Evolutionary conservation across 495 filamentous ascomycete species (phyloP).

Genomic region (Talaromyces proteolyticus): DNA sequence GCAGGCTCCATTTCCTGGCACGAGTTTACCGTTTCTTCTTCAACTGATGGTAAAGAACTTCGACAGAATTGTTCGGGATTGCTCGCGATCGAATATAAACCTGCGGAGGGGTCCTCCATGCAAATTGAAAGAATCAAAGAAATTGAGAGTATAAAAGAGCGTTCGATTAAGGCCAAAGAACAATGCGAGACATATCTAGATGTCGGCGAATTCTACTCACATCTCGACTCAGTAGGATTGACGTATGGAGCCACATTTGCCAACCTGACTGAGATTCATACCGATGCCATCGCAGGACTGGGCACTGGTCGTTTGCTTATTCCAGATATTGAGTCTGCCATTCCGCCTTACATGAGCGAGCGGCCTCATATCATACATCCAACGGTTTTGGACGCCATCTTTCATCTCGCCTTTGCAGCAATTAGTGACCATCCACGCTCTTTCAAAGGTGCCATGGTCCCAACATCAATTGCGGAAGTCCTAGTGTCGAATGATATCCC

Average conservation of each 20-base stretch:
- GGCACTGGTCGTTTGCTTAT: slow-evolving; percentile 3
- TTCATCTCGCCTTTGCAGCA: slow-evolving; percentile 21
- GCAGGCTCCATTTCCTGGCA: background rate
- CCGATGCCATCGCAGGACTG: background rate
- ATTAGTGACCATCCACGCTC: slow-evolving; percentile 3
- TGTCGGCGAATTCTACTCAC: slow-evolving; percentile 19
- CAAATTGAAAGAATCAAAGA: background rate
- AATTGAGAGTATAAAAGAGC: background rate
- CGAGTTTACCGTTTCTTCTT: background rate
- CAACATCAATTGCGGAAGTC: slow-evolving; percentile 13
- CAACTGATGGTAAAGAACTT: background rate
- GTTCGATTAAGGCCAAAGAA: background rate
- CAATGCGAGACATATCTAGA: slow-evolving; percentile 14
- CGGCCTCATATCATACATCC: slow-evolving; percentile 24
- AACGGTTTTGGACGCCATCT: slow-evolving; percentile 24
- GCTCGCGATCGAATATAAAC: background rate
- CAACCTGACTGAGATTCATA: slow-evolving; percentile 19
- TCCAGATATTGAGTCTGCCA: slow-evolving; percentile 15
- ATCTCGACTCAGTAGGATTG: slow-evolving; percentile 20
- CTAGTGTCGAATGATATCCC: slow-evolving; percentile 9
- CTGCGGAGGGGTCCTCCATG: background rate
- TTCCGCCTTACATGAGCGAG: slow-evolving; percentile 16
- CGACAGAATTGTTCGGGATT: slow-evolving; percentile 1
- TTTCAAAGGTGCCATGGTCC: slow-evolving; percentile 13
- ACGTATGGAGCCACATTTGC: slow-evolving; percentile 29